Evolutionary conservation across 352 stramenopile species (phyloP).

Genomic region (Plasmopara halstedii): DNA sequence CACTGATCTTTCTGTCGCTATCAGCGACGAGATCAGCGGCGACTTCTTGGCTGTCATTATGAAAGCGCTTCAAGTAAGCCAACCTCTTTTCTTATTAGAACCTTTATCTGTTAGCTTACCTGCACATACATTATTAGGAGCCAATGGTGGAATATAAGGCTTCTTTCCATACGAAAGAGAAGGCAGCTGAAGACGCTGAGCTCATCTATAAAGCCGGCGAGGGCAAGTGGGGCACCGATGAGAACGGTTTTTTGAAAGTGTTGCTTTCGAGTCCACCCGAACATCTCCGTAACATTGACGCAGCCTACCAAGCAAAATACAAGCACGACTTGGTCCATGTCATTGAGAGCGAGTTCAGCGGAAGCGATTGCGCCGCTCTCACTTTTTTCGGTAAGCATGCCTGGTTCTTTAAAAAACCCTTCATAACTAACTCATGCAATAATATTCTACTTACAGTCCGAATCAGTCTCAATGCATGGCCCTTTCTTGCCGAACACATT

Average conservation of each 20-base stretch:
- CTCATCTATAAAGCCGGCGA: slow-evolving; percentile 69
- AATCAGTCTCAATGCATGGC: slow-evolving; percentile 47
- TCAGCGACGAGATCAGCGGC: slow-evolving; percentile 37
- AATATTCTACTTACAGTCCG: slow-evolving; percentile 22
- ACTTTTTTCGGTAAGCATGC: slow-evolving; percentile 37
- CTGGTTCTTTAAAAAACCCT: background rate
- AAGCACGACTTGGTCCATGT: slow-evolving; percentile 42
- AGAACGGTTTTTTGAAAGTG: slow-evolving; percentile 54
- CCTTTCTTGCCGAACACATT: slow-evolving; percentile 53
- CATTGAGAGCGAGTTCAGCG: slow-evolving; percentile 65
- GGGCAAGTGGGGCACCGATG: slow-evolving; percentile 73
- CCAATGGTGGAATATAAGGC: slow-evolving; percentile 33
- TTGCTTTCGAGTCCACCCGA: slow-evolving; percentile 48
- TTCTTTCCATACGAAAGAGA: slow-evolving; percentile 53
- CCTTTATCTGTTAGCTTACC: slow-evolving; percentile 3
- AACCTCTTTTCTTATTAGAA: background rate
- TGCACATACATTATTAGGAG: slow-evolving; percentile 3
- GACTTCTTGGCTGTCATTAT: slow-evolving; percentile 49
- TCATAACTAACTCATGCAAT: slow-evolving; percentile 1
- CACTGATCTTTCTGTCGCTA: slow-evolving; percentile 35
- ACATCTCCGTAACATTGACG: slow-evolving; percentile 53
- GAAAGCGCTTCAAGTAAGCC: slow-evolving; percentile 33
- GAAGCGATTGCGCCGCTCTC: slow-evolving; percentile 39
- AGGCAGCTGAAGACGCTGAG: slow-evolving; percentile 55
- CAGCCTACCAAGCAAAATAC: slow-evolving; percentile 54